Percentiles rank a stretch among this genome's conserved stretches.
Evolutionary conservation across 306 rosid species (phyloP).

Genomic region (Trifolium repens): DNA sequence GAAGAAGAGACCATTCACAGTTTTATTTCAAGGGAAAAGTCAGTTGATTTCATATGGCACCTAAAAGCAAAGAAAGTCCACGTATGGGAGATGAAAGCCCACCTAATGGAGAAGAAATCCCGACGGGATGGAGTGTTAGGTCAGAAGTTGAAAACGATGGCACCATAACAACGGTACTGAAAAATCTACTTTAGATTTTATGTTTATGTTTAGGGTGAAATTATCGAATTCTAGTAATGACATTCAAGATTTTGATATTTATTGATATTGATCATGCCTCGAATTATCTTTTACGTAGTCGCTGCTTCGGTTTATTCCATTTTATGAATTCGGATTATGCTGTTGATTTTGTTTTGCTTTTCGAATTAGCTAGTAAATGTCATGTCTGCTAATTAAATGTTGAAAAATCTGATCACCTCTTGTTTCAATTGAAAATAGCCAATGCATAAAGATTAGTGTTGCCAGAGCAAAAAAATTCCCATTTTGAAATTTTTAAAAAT

Average conservation of each 20-base stretch:
- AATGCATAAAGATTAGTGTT: not conserved
- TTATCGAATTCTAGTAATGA: not conserved
- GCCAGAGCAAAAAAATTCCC: not conserved
- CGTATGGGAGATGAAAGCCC: not conserved
- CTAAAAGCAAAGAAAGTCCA: not conserved
- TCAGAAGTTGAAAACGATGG: slow-evolving; percentile 1
- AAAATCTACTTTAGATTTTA: slow-evolving; percentile 22
- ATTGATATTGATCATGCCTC: slow-evolving; percentile 7
- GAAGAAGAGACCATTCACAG: slow-evolving; percentile 1
- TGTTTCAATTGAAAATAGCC: slow-evolving; percentile 28
- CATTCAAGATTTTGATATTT: slow-evolving; percentile 20
- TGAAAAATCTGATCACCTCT: slow-evolving; percentile 16
- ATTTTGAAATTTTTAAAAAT: too few relatives aligned
- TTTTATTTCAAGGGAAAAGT: not conserved
- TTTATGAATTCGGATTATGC: slow-evolving; percentile 17
- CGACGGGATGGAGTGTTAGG: slow-evolving; percentile 33
- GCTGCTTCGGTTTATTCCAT: slow-evolving; percentile 2
- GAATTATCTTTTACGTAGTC: not conserved
- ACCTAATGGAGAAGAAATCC: slow-evolving; percentile 1
- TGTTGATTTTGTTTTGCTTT: slow-evolving; percentile 3
- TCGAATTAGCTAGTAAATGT: slow-evolving; percentile 22
- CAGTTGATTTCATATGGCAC: slow-evolving; percentile 6
- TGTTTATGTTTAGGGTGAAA: slow-evolving; percentile 5
- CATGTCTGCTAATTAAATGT: slow-evolving; percentile 24
- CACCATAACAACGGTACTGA: not conserved